Evolutionary conservation across 306 rosid species (phyloP), one percentile per base, ranked within the genome.

Genomic region (Inga oerstediana): DNA sequence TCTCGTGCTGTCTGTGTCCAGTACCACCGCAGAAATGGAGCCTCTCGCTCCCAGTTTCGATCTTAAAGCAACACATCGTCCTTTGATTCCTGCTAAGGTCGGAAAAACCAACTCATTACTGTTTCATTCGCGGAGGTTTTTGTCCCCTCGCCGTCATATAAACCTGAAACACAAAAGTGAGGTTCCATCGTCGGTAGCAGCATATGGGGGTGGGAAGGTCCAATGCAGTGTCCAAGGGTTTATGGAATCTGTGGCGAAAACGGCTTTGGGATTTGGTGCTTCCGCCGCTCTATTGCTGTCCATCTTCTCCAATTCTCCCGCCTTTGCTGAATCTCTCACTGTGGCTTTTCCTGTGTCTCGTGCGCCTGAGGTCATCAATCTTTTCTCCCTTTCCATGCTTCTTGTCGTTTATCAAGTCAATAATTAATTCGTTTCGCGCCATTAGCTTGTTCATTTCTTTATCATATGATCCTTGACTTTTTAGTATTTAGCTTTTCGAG

Each of bases 321-420:
- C 92, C 78, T 81, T 91, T 2, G 92, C 98, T 3, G 97, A 96
- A 88, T 96, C 99, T 13, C 96, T 96, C 43, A 93, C 99, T 5
- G 93, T 96, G 20, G 98, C 98, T 78, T 96, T 96, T 79, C 99
- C 99, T 4, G 94, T 89, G 80, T 96, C 99, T 32, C 97, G 98
- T 12, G 93, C 96, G 54, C 95, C 87, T 32, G 97, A 96, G 94
- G 99, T 96, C 81, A 68, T 62, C 19, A 1, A 71, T 20, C 44
- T 41, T 37, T 27, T 41, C 7, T 67, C 62, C 58, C 15, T 58
- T 14, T 45, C 30, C 51, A 4, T 43, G 0, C 59, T 56, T 20
- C 59, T 37, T 20, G 0, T 76, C 13, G 3, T 76, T 17, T 71
- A 24, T 68, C 59, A 70, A 52, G 67, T 32, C 22, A 5, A 5